Evolutionary conservation across 2,329 filamentous ascomycete genomes (phyloP).

Genomic region (Venturia asperata): DNA sequence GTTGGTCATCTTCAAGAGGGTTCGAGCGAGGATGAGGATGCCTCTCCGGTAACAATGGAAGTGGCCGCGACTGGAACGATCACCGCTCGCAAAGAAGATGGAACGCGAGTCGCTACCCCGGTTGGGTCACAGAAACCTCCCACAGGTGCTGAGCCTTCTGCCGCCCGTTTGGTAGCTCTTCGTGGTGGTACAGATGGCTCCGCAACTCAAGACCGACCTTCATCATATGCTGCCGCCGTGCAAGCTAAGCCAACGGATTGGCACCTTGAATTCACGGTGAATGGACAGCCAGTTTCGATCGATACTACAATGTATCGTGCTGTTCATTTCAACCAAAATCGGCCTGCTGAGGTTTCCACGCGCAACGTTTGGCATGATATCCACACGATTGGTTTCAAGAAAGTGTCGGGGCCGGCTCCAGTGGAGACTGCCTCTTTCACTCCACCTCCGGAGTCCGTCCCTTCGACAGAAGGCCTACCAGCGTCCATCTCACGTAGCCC

Average conservation of each 20-base stretch:
- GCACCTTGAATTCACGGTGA: constrained; percentile 93
- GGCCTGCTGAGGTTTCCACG: constrained; percentile 57
- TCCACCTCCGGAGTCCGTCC: constrained; percentile 42
- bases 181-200: background rate
- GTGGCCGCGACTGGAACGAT: constrained; percentile 80
- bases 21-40: constrained; percentile 65
- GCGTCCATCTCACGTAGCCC: constrained; percentile 76
- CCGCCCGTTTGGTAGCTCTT: constrained; percentile 21
- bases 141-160: constrained; percentile 26
- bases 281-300: constrained; percentile 74
- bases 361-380: constrained; percentile 84
- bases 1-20: constrained; percentile 88
- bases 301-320: constrained; percentile 96
- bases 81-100: constrained; percentile 86
- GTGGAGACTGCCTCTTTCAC: constrained; percentile 58
- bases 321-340: constrained; percentile 63
- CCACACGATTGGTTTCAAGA: constrained; percentile 86
- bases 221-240: constrained; percentile 79
- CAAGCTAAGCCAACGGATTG: constrained; percentile 81
- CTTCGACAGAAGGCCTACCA: constrained; percentile 58
- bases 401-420: constrained; percentile 74
- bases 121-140: constrained; percentile 45
- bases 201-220: constrained; percentile 45
- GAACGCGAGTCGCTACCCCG: constrained; percentile 77
- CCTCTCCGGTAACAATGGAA: constrained; percentile 85